Evolutionary conservation across 805 yeast species (phyloP).

Genomic region (Candida sakaeoensis): DNA sequence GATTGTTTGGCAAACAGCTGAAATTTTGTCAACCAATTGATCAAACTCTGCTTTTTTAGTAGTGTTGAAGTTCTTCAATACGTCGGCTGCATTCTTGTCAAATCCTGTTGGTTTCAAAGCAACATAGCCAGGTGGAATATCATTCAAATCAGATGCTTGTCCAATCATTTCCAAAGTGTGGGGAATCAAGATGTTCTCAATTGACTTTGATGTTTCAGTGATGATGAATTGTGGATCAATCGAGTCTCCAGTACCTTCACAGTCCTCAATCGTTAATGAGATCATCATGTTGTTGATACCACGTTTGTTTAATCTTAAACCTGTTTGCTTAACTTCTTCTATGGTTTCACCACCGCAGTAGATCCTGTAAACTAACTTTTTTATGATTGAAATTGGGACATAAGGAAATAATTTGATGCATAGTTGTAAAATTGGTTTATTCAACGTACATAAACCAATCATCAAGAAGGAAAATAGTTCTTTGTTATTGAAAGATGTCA

Average conservation of each 20-base stretch:
- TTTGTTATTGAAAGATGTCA: conserved; percentile 48
- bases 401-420: conserved; percentile 68
- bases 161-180: conserved; percentile 59
- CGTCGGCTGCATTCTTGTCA: conserved; percentile 69
- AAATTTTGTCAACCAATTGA: conserved; percentile 61
- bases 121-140: conserved; percentile 85
- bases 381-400: conserved; percentile 69
- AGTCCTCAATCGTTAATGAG: conserved; percentile 89
- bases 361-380: conserved; percentile 69
- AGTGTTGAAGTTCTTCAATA: conserved; percentile 61
- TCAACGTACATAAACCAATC: conserved; percentile 67
- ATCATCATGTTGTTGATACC: conserved; percentile 94
- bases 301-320: conserved; percentile 58
- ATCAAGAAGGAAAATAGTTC: conserved; percentile 63
- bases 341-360: conserved; percentile 90
- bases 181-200: conserved; percentile 65
- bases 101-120: conserved; percentile 94
- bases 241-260: conserved; percentile 65
- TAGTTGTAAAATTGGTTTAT: conserved; percentile 56
- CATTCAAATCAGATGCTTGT: conserved; percentile 48
- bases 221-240: conserved; percentile 59
- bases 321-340: conserved; percentile 67
- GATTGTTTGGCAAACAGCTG: conserved; percentile 55
- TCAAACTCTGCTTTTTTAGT: conserved; percentile 48
- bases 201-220: conserved; percentile 59